Base-by-base conservation (phyloP, 495 filamentous ascomycete species). In the Podospora pseudocomata region DNA sequence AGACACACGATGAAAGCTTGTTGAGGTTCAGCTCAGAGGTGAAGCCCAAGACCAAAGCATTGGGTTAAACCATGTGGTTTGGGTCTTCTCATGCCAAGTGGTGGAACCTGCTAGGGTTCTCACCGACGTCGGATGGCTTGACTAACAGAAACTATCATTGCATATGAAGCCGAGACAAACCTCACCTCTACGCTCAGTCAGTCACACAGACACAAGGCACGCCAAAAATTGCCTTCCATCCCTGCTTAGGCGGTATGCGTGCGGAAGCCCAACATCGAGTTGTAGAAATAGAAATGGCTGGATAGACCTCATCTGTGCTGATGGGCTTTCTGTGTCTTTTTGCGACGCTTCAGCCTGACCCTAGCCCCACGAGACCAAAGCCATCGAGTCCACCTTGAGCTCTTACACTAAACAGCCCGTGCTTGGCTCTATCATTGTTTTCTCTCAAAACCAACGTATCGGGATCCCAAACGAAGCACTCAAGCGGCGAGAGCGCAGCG, bases 381-480 rank as follows among this genome's bases (percentile, higher is more conserved):
- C 23, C 23, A 23, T 23, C 23, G 23, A 32, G 30, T 32, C 30
- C 30, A 32, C 30, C 30, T 32, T 4, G 30, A 32, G 30, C 30
- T 32, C 23, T 23, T 23, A 23, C 23, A 23, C 23, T 23, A 23
- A 23, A 23, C 23, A 23, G 23, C 23, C 23, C 23, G 23, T 23
- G 23, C 23, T 23, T 23, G 1, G 23, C 23, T 23, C 23, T 23
- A 23, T 5, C 30, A 32, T 32, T 49, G 39, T 16, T 49, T 49
- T 18, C 39, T 49, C 15, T 49, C 39, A 13, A 49, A 16, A 49
- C 39, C 39, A 18, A 49, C 39, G 13, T 2, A 49, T 49, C 39
- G 13, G 30, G 18, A 49, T 20, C 61, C 28, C 61, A 63, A 44
- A 63, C 34, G 61, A 27, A 63, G 61, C 61, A 63, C 28, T 19